A percentile compares a stretch with the other conserved stretches of the same genome.
Conservation (phyloP, 192 early-diverging fungal species). For the Backusella luteola region DNA sequence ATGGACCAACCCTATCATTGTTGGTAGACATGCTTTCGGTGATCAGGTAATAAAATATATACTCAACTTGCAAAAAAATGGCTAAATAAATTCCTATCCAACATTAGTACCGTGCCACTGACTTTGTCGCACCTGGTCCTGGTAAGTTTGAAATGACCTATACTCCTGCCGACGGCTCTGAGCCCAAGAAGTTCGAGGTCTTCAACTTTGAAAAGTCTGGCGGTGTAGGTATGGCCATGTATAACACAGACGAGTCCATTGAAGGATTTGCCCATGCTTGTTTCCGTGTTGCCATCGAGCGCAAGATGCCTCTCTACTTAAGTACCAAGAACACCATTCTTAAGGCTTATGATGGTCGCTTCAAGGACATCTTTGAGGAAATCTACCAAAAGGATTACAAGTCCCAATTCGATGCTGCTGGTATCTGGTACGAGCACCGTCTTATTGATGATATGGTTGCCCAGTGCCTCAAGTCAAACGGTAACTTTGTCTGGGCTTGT, state of each 20-base stretch:
- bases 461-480: conserved; percentile 91
- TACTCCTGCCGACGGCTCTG: conserved; percentile 79
- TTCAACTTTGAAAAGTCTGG: conserved; percentile 80
- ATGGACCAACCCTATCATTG: conserved; percentile 93
- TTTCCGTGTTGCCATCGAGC: conserved; percentile 89
- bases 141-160: conserved; percentile 91
- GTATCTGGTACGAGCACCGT: conserved; percentile 98
- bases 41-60: conserved; percentile 65
- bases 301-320: conserved; percentile 91
- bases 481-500: conserved; percentile 91
- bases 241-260: conserved; percentile 91
- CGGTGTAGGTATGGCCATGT: conserved; percentile 96
- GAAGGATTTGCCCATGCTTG: conserved; percentile 91
- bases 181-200: conserved; percentile 66
- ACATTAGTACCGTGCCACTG: conserved; percentile 88
- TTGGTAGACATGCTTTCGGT: conserved; percentile 96
- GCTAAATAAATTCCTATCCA: conserved; percentile 44
- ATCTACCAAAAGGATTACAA: conserved; percentile 87
- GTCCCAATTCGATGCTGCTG: conserved; percentile 70
- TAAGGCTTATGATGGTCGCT: conserved; percentile 94
- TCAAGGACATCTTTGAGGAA: conserved; percentile 95
- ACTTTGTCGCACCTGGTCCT: conserved; percentile 88
- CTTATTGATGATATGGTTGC: conserved; percentile 99
- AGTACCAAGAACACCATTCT: conserved; percentile 97
- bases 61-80: background rate